Percentiles rank a stretch among this genome's conserved stretches.
phyloP scores from a whole-genome alignment of 257 asterid genomes.

The Nyctanthes arbortristis region DNA sequence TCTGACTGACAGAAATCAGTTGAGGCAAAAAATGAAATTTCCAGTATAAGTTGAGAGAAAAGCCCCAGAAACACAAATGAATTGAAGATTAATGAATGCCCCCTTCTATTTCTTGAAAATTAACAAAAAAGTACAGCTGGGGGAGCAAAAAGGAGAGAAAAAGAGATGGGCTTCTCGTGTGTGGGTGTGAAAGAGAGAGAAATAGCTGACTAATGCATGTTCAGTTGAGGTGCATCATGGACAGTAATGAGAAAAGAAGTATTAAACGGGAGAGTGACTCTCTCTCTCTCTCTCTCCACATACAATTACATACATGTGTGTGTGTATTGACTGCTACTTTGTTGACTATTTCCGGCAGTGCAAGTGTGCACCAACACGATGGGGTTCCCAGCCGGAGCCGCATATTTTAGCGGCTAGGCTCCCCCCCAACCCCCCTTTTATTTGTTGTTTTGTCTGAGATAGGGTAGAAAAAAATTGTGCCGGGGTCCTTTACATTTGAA shows the following conservation, averaged over 20 bases:
- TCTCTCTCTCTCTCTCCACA: slow-evolving; percentile 4
- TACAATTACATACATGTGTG: too few relatives aligned
- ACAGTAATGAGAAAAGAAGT: slow-evolving; percentile 9
- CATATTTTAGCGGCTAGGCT: neutral
- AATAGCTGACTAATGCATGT: neutral
- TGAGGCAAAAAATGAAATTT: neutral
- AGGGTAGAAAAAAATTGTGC: too few relatives aligned
- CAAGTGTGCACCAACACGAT: neutral
- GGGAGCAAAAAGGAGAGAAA: neutral
- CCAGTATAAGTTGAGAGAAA: neutral
- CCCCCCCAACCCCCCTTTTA: neutral
- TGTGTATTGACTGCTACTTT: slow-evolving; percentile 20
- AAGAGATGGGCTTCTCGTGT: neutral
- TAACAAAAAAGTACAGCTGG: neutral
- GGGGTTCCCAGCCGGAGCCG: neutral
- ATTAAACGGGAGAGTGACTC: slow-evolving; percentile 26
- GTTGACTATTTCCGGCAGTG: neutral
- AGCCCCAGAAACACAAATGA: neutral
- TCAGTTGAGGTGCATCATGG: neutral
- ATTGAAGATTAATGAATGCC: slow-evolving; percentile 11
- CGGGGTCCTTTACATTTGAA: too few relatives aligned
- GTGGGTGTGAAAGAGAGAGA: neutral
- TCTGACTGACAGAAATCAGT: slow-evolving; percentile 14
- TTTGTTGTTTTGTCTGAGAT: too few relatives aligned
- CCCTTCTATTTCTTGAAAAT: neutral